These are phyloP conservation scores for Neoscytalidium dimidiatum DNA, from an alignment of 2,329 filamentous ascomycete genomes.

Conservation along the genomic window DNA sequence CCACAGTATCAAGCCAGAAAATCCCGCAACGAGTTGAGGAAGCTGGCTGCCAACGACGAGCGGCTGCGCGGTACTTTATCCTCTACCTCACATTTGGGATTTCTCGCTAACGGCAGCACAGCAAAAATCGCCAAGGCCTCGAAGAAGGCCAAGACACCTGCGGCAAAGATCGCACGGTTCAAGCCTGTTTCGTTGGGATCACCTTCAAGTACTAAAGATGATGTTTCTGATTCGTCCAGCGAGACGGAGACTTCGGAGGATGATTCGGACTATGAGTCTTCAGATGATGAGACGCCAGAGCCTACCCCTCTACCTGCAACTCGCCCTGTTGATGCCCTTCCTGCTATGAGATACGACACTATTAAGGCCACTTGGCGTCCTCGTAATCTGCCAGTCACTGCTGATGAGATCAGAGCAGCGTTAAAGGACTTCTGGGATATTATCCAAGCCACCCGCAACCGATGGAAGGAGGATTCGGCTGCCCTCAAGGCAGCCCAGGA, in stretches of 20 bases:
- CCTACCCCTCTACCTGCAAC: constrained; percentile 56
- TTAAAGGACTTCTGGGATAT: constrained; percentile 62
- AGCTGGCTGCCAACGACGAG: constrained; percentile 43
- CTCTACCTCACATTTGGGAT: not conserved
- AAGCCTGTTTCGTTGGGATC: constrained; percentile 17
- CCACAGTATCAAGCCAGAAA: constrained; percentile 45
- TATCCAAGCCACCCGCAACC: constrained; percentile 60
- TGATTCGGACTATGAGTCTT: constrained; percentile 53
- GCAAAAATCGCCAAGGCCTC: constrained; percentile 37
- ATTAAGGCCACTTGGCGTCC: constrained; percentile 64
- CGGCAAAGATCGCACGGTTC: constrained; percentile 8
- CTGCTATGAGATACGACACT: constrained; percentile 59
- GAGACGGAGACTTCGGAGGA: constrained; percentile 51
- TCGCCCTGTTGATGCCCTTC: constrained; percentile 55
- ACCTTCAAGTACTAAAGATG: constrained; percentile 25
- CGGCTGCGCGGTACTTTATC: constrained; percentile 34
- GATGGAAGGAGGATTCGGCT: constrained; percentile 61
- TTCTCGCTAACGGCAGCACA: not conserved
- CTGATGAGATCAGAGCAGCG: constrained; percentile 56
- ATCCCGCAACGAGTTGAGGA: constrained; percentile 49
- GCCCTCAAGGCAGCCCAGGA: constrained; percentile 60
- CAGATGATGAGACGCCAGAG: constrained; percentile 56
- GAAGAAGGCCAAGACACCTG: constrained; percentile 27
- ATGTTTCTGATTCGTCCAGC: constrained; percentile 46
- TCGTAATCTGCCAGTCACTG: constrained; percentile 51